Conservation (phyloP, 1,284 basidiomycete species). For the Sporisorium graminicola region DNA sequence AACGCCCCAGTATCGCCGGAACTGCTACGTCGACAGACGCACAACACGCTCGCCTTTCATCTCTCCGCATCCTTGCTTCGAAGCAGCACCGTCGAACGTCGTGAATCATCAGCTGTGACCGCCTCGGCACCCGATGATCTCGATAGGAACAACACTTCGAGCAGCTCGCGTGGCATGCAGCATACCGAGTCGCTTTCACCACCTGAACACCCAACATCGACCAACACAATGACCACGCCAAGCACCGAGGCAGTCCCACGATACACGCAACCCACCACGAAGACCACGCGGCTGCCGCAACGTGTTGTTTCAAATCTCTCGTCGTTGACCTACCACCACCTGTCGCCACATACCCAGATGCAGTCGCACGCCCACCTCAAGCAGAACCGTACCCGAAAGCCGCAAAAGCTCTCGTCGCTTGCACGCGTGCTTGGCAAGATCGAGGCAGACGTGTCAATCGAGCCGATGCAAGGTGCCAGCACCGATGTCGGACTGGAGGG, state of each 20-base stretch:
- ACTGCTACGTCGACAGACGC: conserved; percentile 6
- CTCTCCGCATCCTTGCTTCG: conserved; percentile 33
- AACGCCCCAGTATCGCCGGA: not conserved
- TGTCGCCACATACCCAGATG: conserved; percentile 65
- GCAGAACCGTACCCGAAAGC: conserved; percentile 12
- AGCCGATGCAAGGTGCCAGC: not conserved
- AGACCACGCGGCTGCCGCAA: conserved; percentile 37
- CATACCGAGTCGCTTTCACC: not conserved
- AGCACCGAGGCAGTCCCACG: not conserved
- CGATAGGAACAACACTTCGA: not conserved
- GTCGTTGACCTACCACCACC: conserved; percentile 63
- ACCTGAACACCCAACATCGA: not conserved
- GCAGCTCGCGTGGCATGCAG: not conserved
- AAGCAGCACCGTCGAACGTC: not conserved
- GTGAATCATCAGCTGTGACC: not conserved
- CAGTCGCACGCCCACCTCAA: conserved; percentile 33
- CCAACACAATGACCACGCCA: not conserved
- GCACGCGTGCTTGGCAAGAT: conserved; percentile 30
- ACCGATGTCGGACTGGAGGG: not conserved
- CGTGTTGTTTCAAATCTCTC: conserved; percentile 49
- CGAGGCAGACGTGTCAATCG: conserved; percentile 1
- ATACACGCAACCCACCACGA: conserved; percentile 2
- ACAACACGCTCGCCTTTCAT: conserved; percentile 39
- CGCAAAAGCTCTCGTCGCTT: conserved; percentile 26
- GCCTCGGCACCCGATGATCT: not conserved